Evolutionary conservation across 2,329 filamentous ascomycete genomes (phyloP).

Genomic region (Zymoseptoria pseudotritici): DNA sequence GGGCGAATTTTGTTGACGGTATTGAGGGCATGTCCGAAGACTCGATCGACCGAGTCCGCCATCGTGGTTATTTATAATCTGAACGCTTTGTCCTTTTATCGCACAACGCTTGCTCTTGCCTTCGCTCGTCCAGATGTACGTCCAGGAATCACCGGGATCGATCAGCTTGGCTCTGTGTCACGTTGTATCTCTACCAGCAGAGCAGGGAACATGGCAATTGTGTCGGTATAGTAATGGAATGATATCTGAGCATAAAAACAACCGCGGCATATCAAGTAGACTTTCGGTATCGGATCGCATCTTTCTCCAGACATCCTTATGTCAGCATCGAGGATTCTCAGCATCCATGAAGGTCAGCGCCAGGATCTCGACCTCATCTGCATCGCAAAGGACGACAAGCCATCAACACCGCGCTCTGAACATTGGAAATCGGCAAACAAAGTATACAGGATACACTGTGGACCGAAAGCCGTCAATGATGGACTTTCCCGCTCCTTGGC

Average conservation of each 20-base stretch:
- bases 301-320: neutral
- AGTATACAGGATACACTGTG: too few relatives aligned
- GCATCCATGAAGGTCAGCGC: neutral
- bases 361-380: neutral
- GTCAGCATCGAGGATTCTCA: neutral
- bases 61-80: slow-evolving; percentile 10
- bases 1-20: slow-evolving; percentile 98
- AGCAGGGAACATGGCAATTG: neutral
- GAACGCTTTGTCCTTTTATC: neutral
- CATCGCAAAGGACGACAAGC: neutral
- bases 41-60: slow-evolving; percentile 54
- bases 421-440: too few relatives aligned
- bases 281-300: neutral
- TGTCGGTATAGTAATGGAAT: neutral
- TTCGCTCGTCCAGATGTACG: neutral
- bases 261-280: neutral
- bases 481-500: too few relatives aligned
- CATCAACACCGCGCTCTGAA: too few relatives aligned
- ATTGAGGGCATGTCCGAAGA: slow-evolving; percentile 97
- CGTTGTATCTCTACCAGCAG: neutral
- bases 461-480: too few relatives aligned
- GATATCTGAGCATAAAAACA: neutral
- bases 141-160: neutral
- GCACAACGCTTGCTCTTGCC: neutral
- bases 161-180: neutral